These are phyloP conservation scores for Mycena olivaceomarginata DNA, from an alignment of 768 basidiomycete species.

Conservation along the genomic window DNA sequence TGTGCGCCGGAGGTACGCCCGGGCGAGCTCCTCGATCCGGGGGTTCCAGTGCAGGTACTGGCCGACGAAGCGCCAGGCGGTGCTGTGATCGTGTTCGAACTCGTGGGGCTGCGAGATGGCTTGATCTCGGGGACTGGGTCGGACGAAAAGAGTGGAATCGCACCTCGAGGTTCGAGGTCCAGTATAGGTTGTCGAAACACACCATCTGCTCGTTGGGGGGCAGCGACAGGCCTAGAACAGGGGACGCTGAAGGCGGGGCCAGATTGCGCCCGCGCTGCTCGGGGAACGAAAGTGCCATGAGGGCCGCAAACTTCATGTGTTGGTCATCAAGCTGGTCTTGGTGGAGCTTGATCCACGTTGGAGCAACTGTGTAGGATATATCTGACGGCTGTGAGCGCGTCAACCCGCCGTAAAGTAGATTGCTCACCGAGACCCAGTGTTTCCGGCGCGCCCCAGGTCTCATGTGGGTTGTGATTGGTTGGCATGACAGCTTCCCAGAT, in stretches of 20 bases:
- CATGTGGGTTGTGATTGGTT: constrained; percentile 31
- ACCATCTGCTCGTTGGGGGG: constrained; percentile 47
- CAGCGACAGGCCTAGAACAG: constrained; percentile 31
- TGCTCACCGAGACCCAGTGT: constrained; percentile 35
- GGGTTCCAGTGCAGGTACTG: constrained; percentile 54
- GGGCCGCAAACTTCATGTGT: constrained; percentile 44
- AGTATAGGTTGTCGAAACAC: constrained; percentile 52
- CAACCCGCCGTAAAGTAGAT: neutral
- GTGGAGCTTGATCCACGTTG: constrained; percentile 47
- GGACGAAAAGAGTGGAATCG: neutral
- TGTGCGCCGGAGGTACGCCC: constrained; percentile 48
- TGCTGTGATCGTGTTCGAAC: constrained; percentile 51
- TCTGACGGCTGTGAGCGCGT: constrained; percentile 33
- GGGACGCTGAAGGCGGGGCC: constrained; percentile 35
- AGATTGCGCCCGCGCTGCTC: constrained; percentile 26
- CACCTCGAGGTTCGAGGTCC: constrained; percentile 38
- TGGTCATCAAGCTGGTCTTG: constrained; percentile 19
- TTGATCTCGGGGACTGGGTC: too few species aligned
- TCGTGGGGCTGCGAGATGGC: neutral
- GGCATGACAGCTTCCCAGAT: constrained; percentile 51
- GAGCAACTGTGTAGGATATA: constrained; percentile 48
- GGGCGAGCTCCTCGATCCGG: constrained; percentile 48
- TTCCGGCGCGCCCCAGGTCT: neutral
- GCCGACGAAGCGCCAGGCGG: constrained; percentile 59
- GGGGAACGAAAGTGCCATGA: constrained; percentile 48